These are phyloP conservation scores for Aspergillus flavus DNA, from an alignment of 2,329 filamentous ascomycete genomes.

Conservation along the genomic window DNA sequence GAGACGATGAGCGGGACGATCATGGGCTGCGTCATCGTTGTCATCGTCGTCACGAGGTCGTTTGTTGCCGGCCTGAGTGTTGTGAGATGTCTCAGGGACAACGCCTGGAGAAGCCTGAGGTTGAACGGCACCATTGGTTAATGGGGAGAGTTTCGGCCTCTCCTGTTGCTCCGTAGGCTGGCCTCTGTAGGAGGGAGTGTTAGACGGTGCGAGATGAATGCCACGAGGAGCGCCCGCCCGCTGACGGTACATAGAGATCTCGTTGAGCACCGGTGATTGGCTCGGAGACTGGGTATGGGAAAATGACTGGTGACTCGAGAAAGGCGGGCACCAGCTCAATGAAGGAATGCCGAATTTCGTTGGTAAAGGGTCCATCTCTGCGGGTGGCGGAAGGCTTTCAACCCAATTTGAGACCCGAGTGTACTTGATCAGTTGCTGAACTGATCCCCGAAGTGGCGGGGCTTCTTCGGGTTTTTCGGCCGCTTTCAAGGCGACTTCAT, in stretches of 20 bases:
- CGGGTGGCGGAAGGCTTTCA: conserved; percentile 10
- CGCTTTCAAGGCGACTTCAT: conserved; percentile 2
- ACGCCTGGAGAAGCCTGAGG: neutral
- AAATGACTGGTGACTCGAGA: neutral
- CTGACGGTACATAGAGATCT: conserved; percentile 5
- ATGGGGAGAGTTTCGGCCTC: neutral
- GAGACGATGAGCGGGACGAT: conserved; percentile 18
- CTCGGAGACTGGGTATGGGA: conserved; percentile 10
- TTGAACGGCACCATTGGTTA: neutral
- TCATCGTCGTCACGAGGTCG: conserved; percentile 19
- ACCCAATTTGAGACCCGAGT: conserved; percentile 18
- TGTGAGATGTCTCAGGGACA: neutral
- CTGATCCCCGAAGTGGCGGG: conserved; percentile 1
- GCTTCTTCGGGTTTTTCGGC: conserved; percentile 6
- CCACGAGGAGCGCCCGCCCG: conserved; percentile 8
- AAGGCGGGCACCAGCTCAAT: neutral
- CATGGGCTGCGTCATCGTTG: conserved; percentile 6
- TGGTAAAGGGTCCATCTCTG: conserved; percentile 14
- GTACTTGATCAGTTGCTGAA: conserved; percentile 9
- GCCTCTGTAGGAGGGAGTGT: neutral
- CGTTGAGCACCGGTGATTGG: conserved; percentile 9
- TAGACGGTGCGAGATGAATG: neutral
- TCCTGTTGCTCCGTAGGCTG: neutral
- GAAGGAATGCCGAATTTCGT: conserved; percentile 1
- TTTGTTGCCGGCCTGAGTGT: conserved; percentile 9